Percentiles rank a stretch among this genome's conserved stretches.
Conservation (phyloP, 768 basidiomycete species). For the Punctularia strigosozonata region DNA sequence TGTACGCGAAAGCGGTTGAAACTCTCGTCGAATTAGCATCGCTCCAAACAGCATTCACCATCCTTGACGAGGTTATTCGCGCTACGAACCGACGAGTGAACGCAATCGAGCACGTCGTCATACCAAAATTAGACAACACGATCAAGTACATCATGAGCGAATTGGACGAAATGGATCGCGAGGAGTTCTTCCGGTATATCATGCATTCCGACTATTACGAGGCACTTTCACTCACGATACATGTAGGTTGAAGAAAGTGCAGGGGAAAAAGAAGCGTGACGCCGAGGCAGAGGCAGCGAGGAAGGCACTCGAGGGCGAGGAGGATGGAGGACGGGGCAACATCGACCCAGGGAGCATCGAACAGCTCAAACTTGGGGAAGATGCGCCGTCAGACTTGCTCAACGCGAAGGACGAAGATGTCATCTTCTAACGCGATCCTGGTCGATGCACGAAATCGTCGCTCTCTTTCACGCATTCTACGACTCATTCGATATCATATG, state of each 20-base stretch:
- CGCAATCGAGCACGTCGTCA: slow-evolving; percentile 95
- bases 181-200: slow-evolving; percentile 80
- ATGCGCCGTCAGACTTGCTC: slow-evolving; percentile 44
- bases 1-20: slow-evolving; percentile 95
- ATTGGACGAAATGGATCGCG: slow-evolving; percentile 96
- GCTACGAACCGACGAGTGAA: slow-evolving; percentile 99
- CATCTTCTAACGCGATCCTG: slow-evolving; percentile 54
- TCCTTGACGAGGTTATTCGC: slow-evolving; percentile 96
- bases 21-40: slow-evolving; percentile 96
- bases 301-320: slow-evolving; percentile 5
- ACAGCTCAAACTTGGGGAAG: slow-evolving; percentile 11
- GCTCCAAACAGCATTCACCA: slow-evolving; percentile 94
- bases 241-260: slow-evolving; percentile 85
- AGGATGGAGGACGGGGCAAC: slow-evolving; percentile 6
- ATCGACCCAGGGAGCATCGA: neutral
- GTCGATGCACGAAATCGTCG: slow-evolving; percentile 4
- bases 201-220: neutral
- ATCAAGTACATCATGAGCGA: slow-evolving; percentile 98
- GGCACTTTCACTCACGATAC: neutral
- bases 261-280: slow-evolving; percentile 92
- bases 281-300: slow-evolving; percentile 22
- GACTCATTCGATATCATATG: no score
- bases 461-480: slow-evolving; percentile 6
- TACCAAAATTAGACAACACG: slow-evolving; percentile 92
- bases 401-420: slow-evolving; percentile 86